Conservation (phyloP, 192 early-diverging fungal species). For the Allomyces macrogynus region DNA sequence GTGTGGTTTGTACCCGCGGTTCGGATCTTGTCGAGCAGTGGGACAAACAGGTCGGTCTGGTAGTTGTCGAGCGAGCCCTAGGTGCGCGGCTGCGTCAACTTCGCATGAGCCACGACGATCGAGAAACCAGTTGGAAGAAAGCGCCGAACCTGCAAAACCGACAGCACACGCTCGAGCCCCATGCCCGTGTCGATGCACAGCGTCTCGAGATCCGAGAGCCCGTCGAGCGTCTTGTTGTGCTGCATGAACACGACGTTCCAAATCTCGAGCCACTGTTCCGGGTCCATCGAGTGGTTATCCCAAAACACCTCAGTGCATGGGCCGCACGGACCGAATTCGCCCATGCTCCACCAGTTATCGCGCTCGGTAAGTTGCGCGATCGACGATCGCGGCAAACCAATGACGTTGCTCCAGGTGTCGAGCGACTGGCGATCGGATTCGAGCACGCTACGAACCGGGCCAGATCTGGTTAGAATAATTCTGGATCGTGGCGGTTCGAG, state of each 20-base stretch:
- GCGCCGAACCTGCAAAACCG: conserved; percentile 16
- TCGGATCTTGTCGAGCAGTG: conserved; percentile 17
- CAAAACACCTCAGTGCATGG: conserved; percentile 44
- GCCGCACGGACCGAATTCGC: conserved; percentile 39
- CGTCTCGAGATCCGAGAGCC: conserved; percentile 21
- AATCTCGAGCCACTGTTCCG: conserved; percentile 34
- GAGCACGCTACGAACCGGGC: conserved; percentile 14
- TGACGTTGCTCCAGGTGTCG: conserved; percentile 29
- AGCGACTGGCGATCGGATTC: conserved; percentile 29
- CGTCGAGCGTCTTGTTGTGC: conserved; percentile 22
- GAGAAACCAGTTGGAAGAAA: not conserved
- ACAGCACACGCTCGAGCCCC: conserved; percentile 31
- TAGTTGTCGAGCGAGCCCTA: conserved; percentile 24
- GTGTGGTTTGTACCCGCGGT: not conserved
- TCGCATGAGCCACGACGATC: not conserved
- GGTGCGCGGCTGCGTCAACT: not conserved
- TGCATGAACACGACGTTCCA: conserved; percentile 46
- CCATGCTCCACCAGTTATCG: conserved; percentile 47
- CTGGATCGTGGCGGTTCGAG: too few species aligned
- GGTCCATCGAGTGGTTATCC: conserved; percentile 22
- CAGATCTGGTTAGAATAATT: too few species aligned
- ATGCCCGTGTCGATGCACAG: conserved; percentile 41
- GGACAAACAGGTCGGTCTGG: conserved; percentile 28
- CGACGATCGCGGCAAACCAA: conserved; percentile 25
- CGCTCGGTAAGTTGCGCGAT: conserved; percentile 23